A percentile compares a stretch with the other conserved stretches of the same genome.
phyloP scores from a whole-genome alignment of 2,329 filamentous ascomycete species.

The Exophiala sp. region DNA sequence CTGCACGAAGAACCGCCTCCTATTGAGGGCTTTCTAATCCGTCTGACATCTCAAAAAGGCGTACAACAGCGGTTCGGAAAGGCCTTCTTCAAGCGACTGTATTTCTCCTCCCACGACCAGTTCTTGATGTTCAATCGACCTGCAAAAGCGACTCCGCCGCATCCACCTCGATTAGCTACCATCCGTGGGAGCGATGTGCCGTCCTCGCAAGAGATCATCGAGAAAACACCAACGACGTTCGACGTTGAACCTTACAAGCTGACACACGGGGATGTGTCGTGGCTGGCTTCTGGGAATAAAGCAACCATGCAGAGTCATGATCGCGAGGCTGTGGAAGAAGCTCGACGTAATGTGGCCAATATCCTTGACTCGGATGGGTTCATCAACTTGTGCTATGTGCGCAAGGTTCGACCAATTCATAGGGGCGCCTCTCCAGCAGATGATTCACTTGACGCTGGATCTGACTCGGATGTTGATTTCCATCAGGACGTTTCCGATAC shows the following conservation, averaged over 20 bases:
- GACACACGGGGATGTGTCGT: conserved; percentile 52
- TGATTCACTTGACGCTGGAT: conserved; percentile 49
- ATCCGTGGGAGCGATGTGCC: conserved; percentile 48
- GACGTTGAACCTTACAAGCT: conserved; percentile 60
- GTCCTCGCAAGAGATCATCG: conserved; percentile 51
- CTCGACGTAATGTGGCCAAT: conserved; percentile 56
- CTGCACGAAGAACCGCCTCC: conserved; percentile 57
- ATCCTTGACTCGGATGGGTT: conserved; percentile 60
- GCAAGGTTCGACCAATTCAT: conserved; percentile 54
- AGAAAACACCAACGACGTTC: conserved; percentile 59
- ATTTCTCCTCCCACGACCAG: conserved; percentile 63
- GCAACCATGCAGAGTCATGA: conserved; percentile 52
- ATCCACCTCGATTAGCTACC: conserved; percentile 53
- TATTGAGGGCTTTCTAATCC: conserved; percentile 63
- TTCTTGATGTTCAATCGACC: conserved; percentile 61
- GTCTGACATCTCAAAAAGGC: conserved; percentile 62
- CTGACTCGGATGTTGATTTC: conserved; percentile 56
- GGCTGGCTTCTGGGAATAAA: conserved; percentile 51
- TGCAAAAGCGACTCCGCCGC: conserved; percentile 57
- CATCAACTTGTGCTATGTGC: conserved; percentile 58
- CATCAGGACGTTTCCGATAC: conserved; percentile 47
- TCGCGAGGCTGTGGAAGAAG: conserved; percentile 57
- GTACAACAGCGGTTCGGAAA: conserved; percentile 56
- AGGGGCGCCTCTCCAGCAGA: conserved; percentile 53
- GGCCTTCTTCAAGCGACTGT: conserved; percentile 63